Evolutionary conservation across 192 early-diverging fungal species (phyloP), one percentile per base, ranked within the genome.

Genomic region (Neocallimastix lanati): DNA sequence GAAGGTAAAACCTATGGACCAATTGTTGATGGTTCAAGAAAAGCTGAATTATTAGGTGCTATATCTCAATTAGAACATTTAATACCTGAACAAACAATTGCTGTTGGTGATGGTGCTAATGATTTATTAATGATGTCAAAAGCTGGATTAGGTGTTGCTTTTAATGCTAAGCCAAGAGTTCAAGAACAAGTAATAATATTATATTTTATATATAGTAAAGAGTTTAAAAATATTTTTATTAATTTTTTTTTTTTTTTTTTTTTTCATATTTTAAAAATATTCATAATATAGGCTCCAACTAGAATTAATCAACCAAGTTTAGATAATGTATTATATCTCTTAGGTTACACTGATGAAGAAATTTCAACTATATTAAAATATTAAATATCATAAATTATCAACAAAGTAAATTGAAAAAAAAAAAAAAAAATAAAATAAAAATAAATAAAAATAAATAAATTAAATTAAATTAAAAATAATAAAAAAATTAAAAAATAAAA

Each of bases 31-130:
- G 97, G 94, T 30, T 83, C 90, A 58, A 85, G 97, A 29, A 99
- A 99, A 83, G 95, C 96, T 0, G 96, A 99, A 86, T 83, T 99
- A 76, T 86, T 99, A 78, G 93, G 94, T 78, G 96, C 96, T 12
- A 95, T 99, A 86, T 93, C 96, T 2, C 97, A 99, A 83, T 92
- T 94, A 4, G 96, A 96, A 83, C 88, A 89, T 28, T 90, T 98
- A 30, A 88, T 89, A 9, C 83, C 91, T 76, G 93, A 97, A 78
- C 96, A 99, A 85, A 94, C 98, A n/a, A 93, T 97, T 82, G 97
- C 97, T 13, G 93, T 99, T 1, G 97, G 97, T 29, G 97, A 99
- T 84, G 97, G 97, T 29, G 97, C 97, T 27, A 99, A 99, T 81
- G 97, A 99, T 84, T 84, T 99, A 81, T 88, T 90, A 83, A 99